These are phyloP conservation scores for Lactuca sativa DNA, from an alignment of 129 eudicot species.

Conservation along the genomic window DNA sequence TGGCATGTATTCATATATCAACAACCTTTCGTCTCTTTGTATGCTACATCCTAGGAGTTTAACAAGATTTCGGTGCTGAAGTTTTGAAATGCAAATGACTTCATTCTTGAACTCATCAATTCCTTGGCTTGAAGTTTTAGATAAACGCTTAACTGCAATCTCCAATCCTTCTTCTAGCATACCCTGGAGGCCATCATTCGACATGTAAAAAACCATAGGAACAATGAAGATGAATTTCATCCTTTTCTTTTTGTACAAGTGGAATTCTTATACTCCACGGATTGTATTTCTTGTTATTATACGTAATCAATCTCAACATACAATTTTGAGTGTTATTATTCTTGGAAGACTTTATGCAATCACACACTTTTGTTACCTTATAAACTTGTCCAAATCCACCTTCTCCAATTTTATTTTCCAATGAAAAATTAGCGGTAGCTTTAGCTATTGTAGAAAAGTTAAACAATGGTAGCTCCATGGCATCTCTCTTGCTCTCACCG, in stretches of 20 bases:
- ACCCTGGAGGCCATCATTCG: slow-evolving; percentile 14
- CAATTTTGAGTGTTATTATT: neutral
- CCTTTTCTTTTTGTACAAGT: no score
- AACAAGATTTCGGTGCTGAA: no score
- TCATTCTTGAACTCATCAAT: no score
- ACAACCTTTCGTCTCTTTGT: no score
- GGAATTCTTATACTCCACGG: no score
- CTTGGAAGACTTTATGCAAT: neutral
- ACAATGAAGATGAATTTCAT: neutral
- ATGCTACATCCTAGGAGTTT: no score
- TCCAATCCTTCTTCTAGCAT: neutral
- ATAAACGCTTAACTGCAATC: no score
- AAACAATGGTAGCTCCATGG: neutral
- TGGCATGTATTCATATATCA: no score
- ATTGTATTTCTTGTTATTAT: no score
- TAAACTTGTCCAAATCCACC: slow-evolving; percentile 40
- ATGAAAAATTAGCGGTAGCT: slow-evolving; percentile 26
- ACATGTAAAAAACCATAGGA: neutral
- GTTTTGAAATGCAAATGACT: no score
- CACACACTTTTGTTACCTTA: slow-evolving; percentile 16
- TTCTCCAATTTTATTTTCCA: slow-evolving; percentile 22
- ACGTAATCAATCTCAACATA: neutral
- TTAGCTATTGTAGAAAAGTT: slow-evolving; percentile 13
- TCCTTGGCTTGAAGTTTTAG: no score
- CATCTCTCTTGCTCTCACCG: neutral